Evolutionary conservation across 441 rosid genomes (phyloP).

Genomic region (Iberis amara): DNA sequence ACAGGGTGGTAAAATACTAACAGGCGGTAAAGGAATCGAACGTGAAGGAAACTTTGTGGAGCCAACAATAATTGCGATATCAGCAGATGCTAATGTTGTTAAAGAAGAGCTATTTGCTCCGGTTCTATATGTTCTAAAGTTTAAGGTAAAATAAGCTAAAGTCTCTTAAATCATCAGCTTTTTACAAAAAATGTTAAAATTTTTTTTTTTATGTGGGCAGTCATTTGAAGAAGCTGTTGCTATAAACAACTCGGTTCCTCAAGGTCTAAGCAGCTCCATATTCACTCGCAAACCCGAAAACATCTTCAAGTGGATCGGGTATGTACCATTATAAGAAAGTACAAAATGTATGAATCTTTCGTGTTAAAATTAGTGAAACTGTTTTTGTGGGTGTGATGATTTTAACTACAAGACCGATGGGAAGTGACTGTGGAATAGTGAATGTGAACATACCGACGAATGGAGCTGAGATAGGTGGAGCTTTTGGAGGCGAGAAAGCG

Average conservation of each 20-base stretch:
- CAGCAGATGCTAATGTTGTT: conserved; percentile 58
- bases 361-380: not conserved
- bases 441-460: conserved; percentile 94
- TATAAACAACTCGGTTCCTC: conserved; percentile 90
- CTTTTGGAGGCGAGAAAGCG: conserved; percentile 94
- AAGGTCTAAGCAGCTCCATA: conserved; percentile 92
- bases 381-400: conserved; percentile 1
- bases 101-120: conserved; percentile 95
- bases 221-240: conserved; percentile 75
- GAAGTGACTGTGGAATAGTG: conserved; percentile 95
- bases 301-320: conserved; percentile 93
- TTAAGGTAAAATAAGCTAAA: conserved; percentile 54
- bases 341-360: not conserved
- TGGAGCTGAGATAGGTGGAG: conserved; percentile 98
- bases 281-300: conserved; percentile 71
- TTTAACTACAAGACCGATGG: conserved; percentile 54
- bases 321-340: conserved; percentile 23
- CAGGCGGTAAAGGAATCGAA: conserved; percentile 67
- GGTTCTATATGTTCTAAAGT: conserved; percentile 79
- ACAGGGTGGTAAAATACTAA: conserved; percentile 88
- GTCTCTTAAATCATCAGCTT: conserved; percentile 2
- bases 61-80: conserved; percentile 88
- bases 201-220: conserved; percentile 32
- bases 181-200: not conserved
- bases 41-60: conserved; percentile 88